These are phyloP conservation scores for Brassica balearica DNA, from an alignment of 441 rosid genomes.

Conservation along the genomic window DNA sequence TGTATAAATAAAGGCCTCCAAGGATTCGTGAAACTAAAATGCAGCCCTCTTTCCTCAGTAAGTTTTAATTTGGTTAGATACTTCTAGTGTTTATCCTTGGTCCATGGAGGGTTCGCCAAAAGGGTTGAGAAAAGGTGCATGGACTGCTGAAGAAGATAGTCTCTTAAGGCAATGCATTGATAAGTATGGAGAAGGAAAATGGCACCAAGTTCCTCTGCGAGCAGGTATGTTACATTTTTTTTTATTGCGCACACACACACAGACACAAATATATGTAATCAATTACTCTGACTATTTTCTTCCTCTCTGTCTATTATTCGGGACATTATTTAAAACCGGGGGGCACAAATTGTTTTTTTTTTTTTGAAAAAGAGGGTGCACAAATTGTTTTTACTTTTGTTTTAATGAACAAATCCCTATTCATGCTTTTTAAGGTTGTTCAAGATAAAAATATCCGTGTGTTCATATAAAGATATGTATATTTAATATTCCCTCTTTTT, in stretches of 20 bases:
- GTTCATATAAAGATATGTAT: too few relatives aligned
- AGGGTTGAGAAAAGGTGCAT: slow-evolving; percentile 10
- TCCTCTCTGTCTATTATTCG: background rate
- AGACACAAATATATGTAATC: background rate
- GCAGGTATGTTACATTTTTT: background rate
- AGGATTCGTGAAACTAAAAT: background rate
- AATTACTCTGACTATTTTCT: background rate
- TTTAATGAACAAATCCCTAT: too few relatives aligned
- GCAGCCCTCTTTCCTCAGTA: background rate
- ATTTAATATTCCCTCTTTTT: too few relatives aligned
- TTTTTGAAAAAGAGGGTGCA: too few relatives aligned
- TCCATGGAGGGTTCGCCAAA: background rate
- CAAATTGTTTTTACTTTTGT: too few relatives aligned
- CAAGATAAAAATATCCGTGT: too few relatives aligned
- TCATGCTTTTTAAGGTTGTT: too few relatives aligned
- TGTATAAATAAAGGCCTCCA: slow-evolving; percentile 1
- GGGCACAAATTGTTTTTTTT: background rate
- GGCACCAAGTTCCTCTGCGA: slow-evolving; percentile 9
- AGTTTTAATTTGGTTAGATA: background rate
- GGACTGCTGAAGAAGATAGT: slow-evolving; percentile 8
- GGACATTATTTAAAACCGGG: background rate
- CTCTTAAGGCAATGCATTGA: background rate
- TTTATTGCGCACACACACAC: background rate
- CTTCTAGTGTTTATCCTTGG: background rate
- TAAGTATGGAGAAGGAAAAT: slow-evolving; percentile 13